Evolutionary conservation across 441 rosid genomes (phyloP).

Genomic region (Capsella rubella): DNA sequence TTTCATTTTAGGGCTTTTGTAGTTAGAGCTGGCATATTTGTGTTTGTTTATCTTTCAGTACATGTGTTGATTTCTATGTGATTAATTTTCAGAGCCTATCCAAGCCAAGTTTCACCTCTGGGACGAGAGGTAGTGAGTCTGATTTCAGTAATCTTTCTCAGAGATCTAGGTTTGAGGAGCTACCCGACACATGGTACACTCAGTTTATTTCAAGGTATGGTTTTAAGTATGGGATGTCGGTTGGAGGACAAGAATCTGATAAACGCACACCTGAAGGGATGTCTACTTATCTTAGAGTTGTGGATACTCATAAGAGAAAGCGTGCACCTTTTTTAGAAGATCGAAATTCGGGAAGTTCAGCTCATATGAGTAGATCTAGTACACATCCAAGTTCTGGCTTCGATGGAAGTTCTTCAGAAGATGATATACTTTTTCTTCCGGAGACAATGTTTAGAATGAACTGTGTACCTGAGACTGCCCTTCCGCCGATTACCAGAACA

Average conservation of each 20-base stretch:
- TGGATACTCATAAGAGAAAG: conserved; percentile 76
- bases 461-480: conserved; percentile 84
- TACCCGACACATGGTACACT: conserved; percentile 88
- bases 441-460: conserved; percentile 79
- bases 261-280: conserved; percentile 81
- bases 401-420: conserved; percentile 59
- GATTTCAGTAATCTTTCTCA: conserved; percentile 63
- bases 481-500: conserved; percentile 50
- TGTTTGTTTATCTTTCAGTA: background rate
- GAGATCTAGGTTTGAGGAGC: conserved; percentile 71
- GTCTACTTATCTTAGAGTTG: conserved; percentile 65
- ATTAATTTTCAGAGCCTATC: conserved; percentile 48
- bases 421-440: conserved; percentile 70
- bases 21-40: background rate
- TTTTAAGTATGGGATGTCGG: conserved; percentile 59
- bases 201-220: conserved; percentile 75
- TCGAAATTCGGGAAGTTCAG: conserved; percentile 47
- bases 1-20: background rate
- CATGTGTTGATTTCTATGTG: background rate
- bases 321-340: conserved; percentile 62
- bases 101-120: conserved; percentile 54
- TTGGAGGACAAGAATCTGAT: conserved; percentile 66
- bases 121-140: conserved; percentile 59
- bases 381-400: conserved; percentile 53
- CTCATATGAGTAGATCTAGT: conserved; percentile 45